phyloP scores from a whole-genome alignment of 257 asterid genomes.

The Solanum lycopersicoides region DNA sequence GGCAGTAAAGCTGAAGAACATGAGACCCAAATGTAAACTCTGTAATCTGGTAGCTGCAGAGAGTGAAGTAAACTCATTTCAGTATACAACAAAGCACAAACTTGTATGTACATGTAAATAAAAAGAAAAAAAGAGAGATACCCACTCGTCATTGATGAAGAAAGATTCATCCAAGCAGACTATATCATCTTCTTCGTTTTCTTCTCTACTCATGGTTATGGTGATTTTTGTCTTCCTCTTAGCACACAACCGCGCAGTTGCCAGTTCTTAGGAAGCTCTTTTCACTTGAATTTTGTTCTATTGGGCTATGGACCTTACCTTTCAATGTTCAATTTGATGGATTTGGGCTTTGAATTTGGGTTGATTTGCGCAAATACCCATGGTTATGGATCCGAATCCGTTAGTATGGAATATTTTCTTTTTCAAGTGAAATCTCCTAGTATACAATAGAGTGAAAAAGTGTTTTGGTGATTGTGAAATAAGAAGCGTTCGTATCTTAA shows the following conservation, averaged over 20 bases:
- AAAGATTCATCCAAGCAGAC: conserved; percentile 73
- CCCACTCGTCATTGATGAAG: conserved; percentile 71
- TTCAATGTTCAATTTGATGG: background rate
- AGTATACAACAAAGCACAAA: background rate
- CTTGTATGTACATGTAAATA: background rate
- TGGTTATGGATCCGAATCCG: no score
- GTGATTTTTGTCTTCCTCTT: background rate
- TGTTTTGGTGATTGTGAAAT: no score
- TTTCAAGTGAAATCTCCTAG: no score
- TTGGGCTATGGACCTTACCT: background rate
- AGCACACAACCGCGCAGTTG: background rate
- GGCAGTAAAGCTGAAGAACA: conserved; percentile 67
- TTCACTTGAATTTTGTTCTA: background rate
- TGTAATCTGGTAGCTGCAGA: conserved; percentile 66
- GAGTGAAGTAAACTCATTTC: background rate
- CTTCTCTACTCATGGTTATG: background rate
- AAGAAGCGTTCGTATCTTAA: no score
- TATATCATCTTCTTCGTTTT: conserved; percentile 35
- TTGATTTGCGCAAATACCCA: no score
- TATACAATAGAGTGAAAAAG: no score
- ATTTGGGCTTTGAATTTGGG: background rate
- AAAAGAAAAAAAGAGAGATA: background rate
- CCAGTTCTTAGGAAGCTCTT: background rate
- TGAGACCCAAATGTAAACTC: conserved; percentile 67
- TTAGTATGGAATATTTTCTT: no score